phyloP scores from a whole-genome alignment of 345 rosid species.

The Arabidopsis suecica region DNA sequence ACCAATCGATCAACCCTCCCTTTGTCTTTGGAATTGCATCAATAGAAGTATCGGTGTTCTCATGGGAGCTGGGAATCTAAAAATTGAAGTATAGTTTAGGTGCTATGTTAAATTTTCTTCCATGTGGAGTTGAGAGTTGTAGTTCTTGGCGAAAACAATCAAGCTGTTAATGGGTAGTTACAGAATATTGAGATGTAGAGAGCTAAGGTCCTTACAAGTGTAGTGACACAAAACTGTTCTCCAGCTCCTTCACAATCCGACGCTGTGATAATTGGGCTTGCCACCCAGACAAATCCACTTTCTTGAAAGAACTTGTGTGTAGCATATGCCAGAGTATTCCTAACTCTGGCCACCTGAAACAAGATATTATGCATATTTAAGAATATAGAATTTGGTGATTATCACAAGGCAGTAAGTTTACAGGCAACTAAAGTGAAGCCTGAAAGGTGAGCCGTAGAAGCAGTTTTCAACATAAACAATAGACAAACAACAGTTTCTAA shows the following conservation, averaged over 20 bases:
- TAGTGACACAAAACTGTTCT: constrained; percentile 98
- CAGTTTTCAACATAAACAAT: background rate
- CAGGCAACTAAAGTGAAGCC: background rate
- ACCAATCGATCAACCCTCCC: constrained; percentile 89
- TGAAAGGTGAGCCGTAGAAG: background rate
- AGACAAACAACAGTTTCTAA: background rate
- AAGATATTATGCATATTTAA: background rate
- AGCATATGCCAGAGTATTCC: constrained; percentile 94
- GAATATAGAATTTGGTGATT: background rate
- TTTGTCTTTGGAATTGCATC: constrained; percentile 76
- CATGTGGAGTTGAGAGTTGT: constrained; percentile 3
- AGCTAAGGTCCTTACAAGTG: constrained; percentile 68
- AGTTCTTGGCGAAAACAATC: background rate
- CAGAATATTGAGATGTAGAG: constrained; percentile 9
- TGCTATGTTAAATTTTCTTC: background rate
- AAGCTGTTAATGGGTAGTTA: background rate
- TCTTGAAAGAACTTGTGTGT: constrained; percentile 96
- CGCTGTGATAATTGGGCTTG: constrained; percentile 95
- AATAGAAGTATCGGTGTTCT: constrained; percentile 57
- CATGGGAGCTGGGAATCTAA: constrained; percentile 85
- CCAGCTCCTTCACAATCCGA: constrained; percentile 99
- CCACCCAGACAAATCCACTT: constrained; percentile 93
- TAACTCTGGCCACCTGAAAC: constrained; percentile 87
- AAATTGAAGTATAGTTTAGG: constrained; percentile 22
- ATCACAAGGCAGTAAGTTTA: background rate